These are phyloP conservation scores for Fonsecaea nubica DNA, from an alignment of 2,329 filamentous ascomycete genomes.

Conservation along the genomic window DNA sequence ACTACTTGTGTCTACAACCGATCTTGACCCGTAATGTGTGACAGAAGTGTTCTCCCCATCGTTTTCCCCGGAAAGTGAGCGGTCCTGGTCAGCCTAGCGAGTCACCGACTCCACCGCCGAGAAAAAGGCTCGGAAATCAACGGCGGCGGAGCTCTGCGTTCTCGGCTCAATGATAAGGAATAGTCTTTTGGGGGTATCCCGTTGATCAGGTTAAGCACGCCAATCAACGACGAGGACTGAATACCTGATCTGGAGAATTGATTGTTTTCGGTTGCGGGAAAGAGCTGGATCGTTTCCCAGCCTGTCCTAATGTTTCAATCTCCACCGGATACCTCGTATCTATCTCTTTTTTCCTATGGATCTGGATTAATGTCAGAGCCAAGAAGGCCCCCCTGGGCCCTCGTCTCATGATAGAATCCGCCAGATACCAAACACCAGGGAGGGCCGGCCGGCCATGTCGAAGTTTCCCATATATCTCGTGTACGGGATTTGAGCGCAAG, in stretches of 20 bases:
- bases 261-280: no score
- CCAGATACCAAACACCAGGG: neutral
- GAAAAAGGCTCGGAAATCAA: slow-evolving; percentile 7
- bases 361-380: no score
- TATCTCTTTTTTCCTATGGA: no score
- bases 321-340: no score
- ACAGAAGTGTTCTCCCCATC: neutral
- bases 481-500: neutral
- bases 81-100: neutral
- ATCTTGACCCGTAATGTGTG: neutral
- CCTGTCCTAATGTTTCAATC: no score
- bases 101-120: neutral
- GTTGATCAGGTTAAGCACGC: neutral
- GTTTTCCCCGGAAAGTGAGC: slow-evolving; percentile 2
- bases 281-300: no score
- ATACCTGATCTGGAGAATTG: neutral
- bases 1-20: neutral
- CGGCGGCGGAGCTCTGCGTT: slow-evolving; percentile 8
- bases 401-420: neutral
- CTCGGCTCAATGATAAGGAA: slow-evolving; percentile 13
- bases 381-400: no score
- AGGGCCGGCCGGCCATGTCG: neutral
- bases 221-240: neutral
- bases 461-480: neutral
- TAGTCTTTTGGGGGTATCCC: neutral